Conservation (phyloP, 192 early-diverging fungal species). For the Dispira parvispora region DNA sequence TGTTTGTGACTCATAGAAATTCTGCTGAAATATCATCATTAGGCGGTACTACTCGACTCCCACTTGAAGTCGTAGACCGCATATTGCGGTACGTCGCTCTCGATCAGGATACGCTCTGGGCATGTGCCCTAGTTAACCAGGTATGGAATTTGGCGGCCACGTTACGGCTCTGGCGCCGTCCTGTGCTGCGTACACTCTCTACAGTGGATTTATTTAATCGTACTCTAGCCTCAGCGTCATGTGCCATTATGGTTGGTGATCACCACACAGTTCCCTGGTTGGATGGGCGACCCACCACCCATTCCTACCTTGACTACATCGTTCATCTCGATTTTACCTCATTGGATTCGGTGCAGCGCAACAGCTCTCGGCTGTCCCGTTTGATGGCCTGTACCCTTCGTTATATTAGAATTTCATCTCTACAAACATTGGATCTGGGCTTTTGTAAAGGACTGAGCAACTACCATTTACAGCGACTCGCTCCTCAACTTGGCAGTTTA, state of each 20-base stretch:
- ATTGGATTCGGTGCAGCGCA: slow-evolving; percentile 17
- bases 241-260: slow-evolving; percentile 11
- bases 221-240: slow-evolving; percentile 15
- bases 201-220: slow-evolving; percentile 22
- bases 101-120: slow-evolving; percentile 19
- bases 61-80: slow-evolving; percentile 19
- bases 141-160: slow-evolving; percentile 30
- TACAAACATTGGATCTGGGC: slow-evolving; percentile 31
- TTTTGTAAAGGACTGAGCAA: slow-evolving; percentile 42
- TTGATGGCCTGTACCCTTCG: slow-evolving; percentile 11
- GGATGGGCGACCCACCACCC: slow-evolving; percentile 13
- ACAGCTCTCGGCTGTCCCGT: slow-evolving; percentile 13
- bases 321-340: slow-evolving; percentile 13
- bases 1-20: no score
- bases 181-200: slow-evolving; percentile 20
- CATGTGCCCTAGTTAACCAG: slow-evolving; percentile 24
- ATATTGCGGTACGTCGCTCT: slow-evolving; percentile 15
- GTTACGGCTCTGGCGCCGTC: slow-evolving; percentile 28
- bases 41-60: slow-evolving; percentile 13
- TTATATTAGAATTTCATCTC: slow-evolving; percentile 14
- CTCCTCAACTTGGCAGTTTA: slow-evolving; percentile 25
- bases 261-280: not conserved
- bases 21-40: no score
- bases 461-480: slow-evolving; percentile 32
- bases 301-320: slow-evolving; percentile 7